phyloP scores from a whole-genome alignment of 192 early-diverging fungal species.

The Gaertneriomyces semiglobifer region DNA sequence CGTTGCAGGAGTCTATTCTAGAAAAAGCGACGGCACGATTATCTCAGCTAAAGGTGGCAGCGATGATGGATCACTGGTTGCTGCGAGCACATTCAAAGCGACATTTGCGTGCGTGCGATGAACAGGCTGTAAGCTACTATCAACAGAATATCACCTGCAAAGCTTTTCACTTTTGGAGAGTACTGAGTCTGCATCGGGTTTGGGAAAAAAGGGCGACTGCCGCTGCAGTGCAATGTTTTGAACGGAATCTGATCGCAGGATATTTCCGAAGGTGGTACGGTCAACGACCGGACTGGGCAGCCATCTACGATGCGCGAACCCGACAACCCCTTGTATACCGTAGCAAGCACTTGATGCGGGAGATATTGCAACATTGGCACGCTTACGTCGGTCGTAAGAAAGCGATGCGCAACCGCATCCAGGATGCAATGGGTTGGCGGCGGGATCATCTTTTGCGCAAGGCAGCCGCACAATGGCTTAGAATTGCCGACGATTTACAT shows the following conservation, averaged over 20 bases:
- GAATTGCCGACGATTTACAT: neutral
- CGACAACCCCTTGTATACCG: slow-evolving; percentile 10
- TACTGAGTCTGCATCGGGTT: no score
- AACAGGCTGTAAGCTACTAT: no score
- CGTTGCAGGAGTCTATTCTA: no score
- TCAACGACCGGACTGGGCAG: slow-evolving; percentile 11
- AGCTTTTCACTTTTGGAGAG: no score
- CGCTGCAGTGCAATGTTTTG: no score
- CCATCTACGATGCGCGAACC: slow-evolving; percentile 4
- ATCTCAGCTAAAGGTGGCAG: no score
- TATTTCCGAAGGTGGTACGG: slow-evolving; percentile 6
- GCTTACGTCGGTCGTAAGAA: neutral
- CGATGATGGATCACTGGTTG: no score
- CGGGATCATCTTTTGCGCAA: slow-evolving; percentile 6
- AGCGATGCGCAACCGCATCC: slow-evolving; percentile 2
- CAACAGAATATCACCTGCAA: no score
- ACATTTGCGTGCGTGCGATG: no score
- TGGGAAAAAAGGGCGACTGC: no score
- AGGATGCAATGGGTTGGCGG: slow-evolving; percentile 22
- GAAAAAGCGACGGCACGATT: no score
- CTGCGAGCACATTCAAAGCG: no score
- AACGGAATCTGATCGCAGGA: neutral
- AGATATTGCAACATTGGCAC: slow-evolving; percentile 7
- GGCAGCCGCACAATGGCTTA: slow-evolving; percentile 15
- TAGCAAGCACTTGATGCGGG: slow-evolving; percentile 6